Percentiles rank a stretch among this genome's conserved stretches.
Evolutionary conservation across 306 rosid species (phyloP).

Genomic region (Gastrolobium bilobum): DNA sequence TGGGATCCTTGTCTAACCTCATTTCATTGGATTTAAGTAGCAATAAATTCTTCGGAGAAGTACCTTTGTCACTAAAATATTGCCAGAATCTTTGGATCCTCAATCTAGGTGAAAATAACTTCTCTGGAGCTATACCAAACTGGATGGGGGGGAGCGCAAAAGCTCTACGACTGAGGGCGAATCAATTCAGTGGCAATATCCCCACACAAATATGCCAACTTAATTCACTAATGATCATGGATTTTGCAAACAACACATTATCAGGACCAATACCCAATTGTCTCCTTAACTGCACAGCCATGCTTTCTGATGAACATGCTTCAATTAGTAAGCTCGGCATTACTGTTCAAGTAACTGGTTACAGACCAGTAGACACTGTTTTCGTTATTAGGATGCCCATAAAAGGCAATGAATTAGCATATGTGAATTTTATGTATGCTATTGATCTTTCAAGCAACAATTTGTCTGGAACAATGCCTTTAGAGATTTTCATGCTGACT

Average conservation of each 20-base stretch:
- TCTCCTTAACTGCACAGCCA: conserved; percentile 5
- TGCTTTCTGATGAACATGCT: background rate
- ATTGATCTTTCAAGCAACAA: conserved; percentile 45
- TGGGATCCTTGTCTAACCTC: conserved; percentile 18
- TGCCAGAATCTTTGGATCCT: background rate
- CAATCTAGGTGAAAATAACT: conserved; percentile 13
- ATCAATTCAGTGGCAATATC: conserved; percentile 13
- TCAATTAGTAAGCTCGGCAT: too few species aligned
- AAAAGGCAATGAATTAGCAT: background rate
- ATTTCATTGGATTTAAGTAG: background rate
- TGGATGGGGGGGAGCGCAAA: background rate
- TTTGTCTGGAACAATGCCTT: conserved; percentile 45
- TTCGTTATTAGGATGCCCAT: background rate
- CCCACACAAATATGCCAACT: conserved; percentile 11
- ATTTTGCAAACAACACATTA: conserved; percentile 13
- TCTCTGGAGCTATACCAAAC: background rate
- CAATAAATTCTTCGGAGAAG: conserved; percentile 10
- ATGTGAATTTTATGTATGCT: background rate
- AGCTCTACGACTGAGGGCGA: background rate
- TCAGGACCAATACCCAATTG: conserved; percentile 43
- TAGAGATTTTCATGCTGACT: conserved; percentile 7
- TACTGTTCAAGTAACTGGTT: background rate
- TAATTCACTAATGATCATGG: conserved; percentile 10
- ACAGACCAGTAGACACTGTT: too few species aligned
- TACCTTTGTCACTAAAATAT: conserved; percentile 25